phyloP scores from a whole-genome alignment of 306 rosid genomes.

The Corylus americana region DNA sequence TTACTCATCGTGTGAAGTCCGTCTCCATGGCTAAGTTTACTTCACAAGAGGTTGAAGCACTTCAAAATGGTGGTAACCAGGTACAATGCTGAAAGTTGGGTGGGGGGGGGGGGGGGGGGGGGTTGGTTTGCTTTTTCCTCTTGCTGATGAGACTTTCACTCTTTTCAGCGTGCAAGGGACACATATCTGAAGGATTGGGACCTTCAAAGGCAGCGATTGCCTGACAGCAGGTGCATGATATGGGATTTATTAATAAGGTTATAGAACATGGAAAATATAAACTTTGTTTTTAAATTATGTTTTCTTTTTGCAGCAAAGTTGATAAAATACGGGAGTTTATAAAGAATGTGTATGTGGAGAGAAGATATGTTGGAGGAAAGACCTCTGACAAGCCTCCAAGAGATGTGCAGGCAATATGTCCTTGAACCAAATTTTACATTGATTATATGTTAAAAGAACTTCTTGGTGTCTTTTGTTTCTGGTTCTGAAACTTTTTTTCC shows the following conservation, averaged over 20 bases:
- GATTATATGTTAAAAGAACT: conserved; percentile 13
- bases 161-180: conserved; percentile 85
- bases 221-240: conserved; percentile 65
- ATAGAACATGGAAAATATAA: conserved; percentile 3
- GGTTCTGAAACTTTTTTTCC: neutral
- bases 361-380: conserved; percentile 67
- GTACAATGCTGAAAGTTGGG: conserved; percentile 32
- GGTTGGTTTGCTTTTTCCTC: conserved; percentile 12
- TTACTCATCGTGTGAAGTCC: conserved; percentile 98
- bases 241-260: conserved; percentile 17
- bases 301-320: conserved; percentile 66
- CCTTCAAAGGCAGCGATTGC: conserved; percentile 75
- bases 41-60: conserved; percentile 85
- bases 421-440: neutral
- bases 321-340: conserved; percentile 80
- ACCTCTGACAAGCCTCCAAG: conserved; percentile 76
- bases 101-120: no score
- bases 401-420: conserved; percentile 70
- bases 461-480: neutral
- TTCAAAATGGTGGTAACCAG: conserved; percentile 96
- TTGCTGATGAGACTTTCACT: conserved; percentile 28
- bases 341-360: conserved; percentile 70
- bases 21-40: conserved; percentile 94
- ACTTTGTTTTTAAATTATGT: conserved; percentile 19
- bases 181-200: conserved; percentile 84